A percentile compares a stretch with the other conserved stretches of the same genome.
These are phyloP conservation scores for Lasiosphaeria hispida DNA, from an alignment of 495 filamentous ascomycete genomes.

Conservation along the genomic window DNA sequence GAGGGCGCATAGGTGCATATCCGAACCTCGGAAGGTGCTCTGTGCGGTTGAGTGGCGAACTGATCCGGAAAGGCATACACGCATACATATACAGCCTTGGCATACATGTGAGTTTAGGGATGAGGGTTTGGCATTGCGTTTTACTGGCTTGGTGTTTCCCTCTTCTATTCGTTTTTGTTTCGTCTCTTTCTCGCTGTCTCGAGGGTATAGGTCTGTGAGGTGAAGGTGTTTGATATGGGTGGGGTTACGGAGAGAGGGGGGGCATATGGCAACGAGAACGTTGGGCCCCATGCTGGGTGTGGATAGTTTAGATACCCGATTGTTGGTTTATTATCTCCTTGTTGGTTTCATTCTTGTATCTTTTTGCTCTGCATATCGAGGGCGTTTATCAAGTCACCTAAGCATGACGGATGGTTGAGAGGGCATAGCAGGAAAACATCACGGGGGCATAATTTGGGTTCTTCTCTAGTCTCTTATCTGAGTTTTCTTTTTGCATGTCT, in stretches of 20 bases:
- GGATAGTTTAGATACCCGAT: slow-evolving; percentile 14
- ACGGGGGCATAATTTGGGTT: too few relatives aligned
- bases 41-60: too few relatives aligned
- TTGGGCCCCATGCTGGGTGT: neutral
- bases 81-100: too few relatives aligned
- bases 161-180: neutral
- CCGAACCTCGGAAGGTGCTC: too few relatives aligned
- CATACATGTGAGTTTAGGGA: neutral
- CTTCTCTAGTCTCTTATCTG: too few relatives aligned
- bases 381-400: neutral
- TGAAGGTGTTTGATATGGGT: neutral
- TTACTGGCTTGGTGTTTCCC: neutral
- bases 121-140: neutral
- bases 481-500: too few relatives aligned
- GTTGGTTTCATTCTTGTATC: neutral
- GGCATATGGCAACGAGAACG: too few relatives aligned
- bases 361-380: neutral
- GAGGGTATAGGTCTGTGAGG: neutral
- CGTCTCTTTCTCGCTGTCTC: neutral
- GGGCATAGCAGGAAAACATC: too few relatives aligned
- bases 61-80: too few relatives aligned
- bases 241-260: too few relatives aligned
- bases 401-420: neutral
- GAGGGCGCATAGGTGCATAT: slow-evolving; percentile 13
- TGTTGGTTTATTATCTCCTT: neutral